Base-by-base conservation (phyloP, 169 alveolate genomes). In the Plasmodium sp. region DNA sequence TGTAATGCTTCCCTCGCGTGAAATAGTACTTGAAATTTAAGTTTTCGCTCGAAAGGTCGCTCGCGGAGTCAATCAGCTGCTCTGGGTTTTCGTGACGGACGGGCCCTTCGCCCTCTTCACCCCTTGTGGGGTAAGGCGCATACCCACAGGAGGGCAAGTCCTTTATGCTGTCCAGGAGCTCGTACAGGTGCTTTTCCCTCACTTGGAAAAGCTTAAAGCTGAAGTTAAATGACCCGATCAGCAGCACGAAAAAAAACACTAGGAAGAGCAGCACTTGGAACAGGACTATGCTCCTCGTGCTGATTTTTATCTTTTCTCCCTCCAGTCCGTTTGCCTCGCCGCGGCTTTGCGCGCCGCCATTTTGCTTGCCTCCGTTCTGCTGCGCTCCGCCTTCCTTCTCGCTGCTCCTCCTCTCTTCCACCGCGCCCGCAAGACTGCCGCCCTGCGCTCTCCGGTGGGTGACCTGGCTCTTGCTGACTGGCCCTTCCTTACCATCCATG, bases 141-240 rank as follows among this genome's bases (percentile, higher is more conserved):
- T 77, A 12, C 36, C 31, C 18, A 62, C 92, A 86, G 31, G 85
- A 56, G n/a, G 81, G 9, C 56, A 80, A 54, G 18, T 81, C 74
- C 34, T 81, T 67, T 51, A 81, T 92, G 45, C 41, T 83, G n/a
- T 81, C 39, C 14, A 92, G 39, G 54, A 73, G 34, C 84, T 92
- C 95, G 62, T 92, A 36, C 34, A 92, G 74, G 84, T 92, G 95
- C 79, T 92, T 92, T 71, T 92, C 95, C 48, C 77, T 81, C 39
- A 79, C 95, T 82, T 92, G 95, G 34, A 72, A 81, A 18, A 92
- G 92, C 67, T 92, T 92, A 72, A 92, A 92, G 56, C 81, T 43
- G 83, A 92, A 92, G 72, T 92, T 92, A 82, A 81, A 92, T 31
- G 95, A 92, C n/a, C 95, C 95, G 75, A 92, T 82, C 2, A 92